These are phyloP conservation scores for Penicillium sclerotiorum DNA, from an alignment of 2,329 filamentous ascomycete species.

Conservation along the genomic window DNA sequence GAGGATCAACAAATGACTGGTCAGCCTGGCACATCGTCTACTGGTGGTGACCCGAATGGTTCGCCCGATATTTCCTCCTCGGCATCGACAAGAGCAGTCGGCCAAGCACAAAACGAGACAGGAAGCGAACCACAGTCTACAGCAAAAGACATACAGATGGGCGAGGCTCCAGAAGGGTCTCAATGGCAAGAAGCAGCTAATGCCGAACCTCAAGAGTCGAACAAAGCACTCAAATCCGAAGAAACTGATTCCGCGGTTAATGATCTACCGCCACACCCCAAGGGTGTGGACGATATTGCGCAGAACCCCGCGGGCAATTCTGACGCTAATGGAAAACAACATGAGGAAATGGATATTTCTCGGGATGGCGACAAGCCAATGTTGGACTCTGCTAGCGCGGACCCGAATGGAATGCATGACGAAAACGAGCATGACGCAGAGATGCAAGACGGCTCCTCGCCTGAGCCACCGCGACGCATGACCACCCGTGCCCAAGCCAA, in stretches of 20 bases:
- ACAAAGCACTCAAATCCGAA: constrained; percentile 37
- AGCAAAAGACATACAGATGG: constrained; percentile 40
- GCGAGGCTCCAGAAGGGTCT: constrained; percentile 23
- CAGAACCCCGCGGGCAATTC: constrained; percentile 2
- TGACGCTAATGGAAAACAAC: constrained; percentile 12
- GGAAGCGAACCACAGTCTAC: constrained; percentile 2
- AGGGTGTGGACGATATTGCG: constrained; percentile 20
- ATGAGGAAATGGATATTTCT: constrained; percentile 16
- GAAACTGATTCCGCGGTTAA: constrained; percentile 37
- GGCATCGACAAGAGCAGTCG: constrained; percentile 12
- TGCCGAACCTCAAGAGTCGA: constrained; percentile 13
- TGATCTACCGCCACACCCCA: constrained; percentile 36
- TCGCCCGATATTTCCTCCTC: constrained; percentile 12
- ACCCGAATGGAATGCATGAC: constrained; percentile 20
- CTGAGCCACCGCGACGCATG: constrained; percentile 49
- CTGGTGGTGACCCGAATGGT: constrained; percentile 13
- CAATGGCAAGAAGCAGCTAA: constrained; percentile 10
- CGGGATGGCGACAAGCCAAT: constrained; percentile 14
- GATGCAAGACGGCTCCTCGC: constrained; percentile 39
- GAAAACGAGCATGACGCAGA: constrained; percentile 34
- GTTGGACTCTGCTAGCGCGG: constrained; percentile 1
- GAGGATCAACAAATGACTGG: constrained; percentile 20
- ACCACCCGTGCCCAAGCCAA: constrained; percentile 50
- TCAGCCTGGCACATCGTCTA: constrained; percentile 14
- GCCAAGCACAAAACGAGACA: constrained; percentile 13